These are phyloP conservation scores for Thielaviopsis populi DNA, from an alignment of 2,329 filamentous ascomycete genomes.

Conservation along the genomic window DNA sequence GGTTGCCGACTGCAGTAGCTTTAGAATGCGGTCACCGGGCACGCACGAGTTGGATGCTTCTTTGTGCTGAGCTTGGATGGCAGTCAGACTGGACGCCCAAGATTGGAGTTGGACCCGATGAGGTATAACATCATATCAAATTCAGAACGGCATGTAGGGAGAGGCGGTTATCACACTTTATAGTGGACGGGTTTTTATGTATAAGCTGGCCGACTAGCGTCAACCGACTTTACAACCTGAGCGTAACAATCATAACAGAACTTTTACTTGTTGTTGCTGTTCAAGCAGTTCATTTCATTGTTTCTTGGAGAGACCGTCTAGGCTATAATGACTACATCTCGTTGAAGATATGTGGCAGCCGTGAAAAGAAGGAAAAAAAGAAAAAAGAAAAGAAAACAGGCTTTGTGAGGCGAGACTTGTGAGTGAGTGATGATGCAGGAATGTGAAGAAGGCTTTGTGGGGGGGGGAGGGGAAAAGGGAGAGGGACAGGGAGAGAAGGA, in stretches of 20 bases:
- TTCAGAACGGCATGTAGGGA: background rate
- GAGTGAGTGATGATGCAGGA: background rate
- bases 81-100: slow-evolving; percentile 4
- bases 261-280: no score
- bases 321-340: background rate
- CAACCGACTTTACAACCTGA: no score
- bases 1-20: slow-evolving; percentile 10
- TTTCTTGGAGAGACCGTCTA: background rate
- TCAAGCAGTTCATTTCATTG: no score
- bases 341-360: background rate
- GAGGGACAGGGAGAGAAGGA: no score
- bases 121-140: background rate
- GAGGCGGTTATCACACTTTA: no score
- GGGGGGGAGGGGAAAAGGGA: no score
- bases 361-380: background rate
- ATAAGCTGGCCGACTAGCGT: no score
- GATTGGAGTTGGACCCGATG: background rate
- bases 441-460: background rate
- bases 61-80: slow-evolving; percentile 18
- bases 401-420: background rate
- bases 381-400: background rate
- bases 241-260: no score
- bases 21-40: slow-evolving; percentile 15
- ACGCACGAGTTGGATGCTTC: slow-evolving; percentile 17
- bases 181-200: no score